Evolutionary conservation across 768 basidiomycete genomes (phyloP).

Genomic region (Amanita muscaria): DNA sequence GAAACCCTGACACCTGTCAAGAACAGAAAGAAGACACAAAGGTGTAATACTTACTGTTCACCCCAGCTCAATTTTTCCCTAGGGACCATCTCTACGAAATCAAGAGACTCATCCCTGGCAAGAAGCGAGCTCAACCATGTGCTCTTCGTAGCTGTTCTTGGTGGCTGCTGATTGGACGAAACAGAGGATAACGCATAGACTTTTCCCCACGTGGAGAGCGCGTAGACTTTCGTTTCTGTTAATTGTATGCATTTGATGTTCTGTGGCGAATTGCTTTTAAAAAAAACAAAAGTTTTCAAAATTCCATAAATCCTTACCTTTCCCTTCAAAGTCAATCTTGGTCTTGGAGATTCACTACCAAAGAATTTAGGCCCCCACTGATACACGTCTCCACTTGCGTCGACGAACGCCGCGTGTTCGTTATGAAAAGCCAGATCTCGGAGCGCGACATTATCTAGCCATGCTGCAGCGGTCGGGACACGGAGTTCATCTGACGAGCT

Average conservation of each 20-base stretch:
- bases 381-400: conserved; percentile 72
- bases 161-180: conserved; percentile 35
- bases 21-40: not conserved
- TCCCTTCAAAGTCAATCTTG: conserved; percentile 49
- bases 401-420: conserved; percentile 65
- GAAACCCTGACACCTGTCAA: conserved; percentile 41
- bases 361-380: conserved; percentile 73
- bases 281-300: not conserved
- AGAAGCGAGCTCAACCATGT: conserved; percentile 61
- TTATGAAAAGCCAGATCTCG: conserved; percentile 65
- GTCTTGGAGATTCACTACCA: conserved; percentile 21
- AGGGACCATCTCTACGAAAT: conserved; percentile 56
- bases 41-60: conserved; percentile 48
- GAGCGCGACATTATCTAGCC: conserved; percentile 61
- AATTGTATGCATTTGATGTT: conserved; percentile 59
- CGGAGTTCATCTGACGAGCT: conserved; percentile 31
- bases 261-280: conserved; percentile 27
- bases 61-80: conserved; percentile 46
- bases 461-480: conserved; percentile 40
- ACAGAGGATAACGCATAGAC: conserved; percentile 62
- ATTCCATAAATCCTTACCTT: conserved; percentile 39
- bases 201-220: conserved; percentile 67
- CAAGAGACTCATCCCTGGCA: conserved; percentile 40
- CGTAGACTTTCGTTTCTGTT: conserved; percentile 58
- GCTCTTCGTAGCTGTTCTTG: conserved; percentile 31